Evolutionary conservation across 2,329 filamentous ascomycete species (phyloP).

Genomic region (Curvularia lunata): DNA sequence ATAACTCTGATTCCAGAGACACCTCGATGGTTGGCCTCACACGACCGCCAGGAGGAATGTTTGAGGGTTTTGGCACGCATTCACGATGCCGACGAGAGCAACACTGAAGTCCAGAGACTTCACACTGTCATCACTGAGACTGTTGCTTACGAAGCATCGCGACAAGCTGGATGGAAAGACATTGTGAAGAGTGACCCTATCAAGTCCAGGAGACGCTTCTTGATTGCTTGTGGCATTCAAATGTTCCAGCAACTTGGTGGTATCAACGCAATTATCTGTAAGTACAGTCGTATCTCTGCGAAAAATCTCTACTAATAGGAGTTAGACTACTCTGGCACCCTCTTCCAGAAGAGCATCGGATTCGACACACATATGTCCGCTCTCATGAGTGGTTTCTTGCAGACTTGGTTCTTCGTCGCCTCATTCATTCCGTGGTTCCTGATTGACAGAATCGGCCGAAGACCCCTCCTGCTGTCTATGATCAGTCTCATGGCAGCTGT

Average conservation of each 20-base stretch:
- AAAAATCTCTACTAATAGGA: not conserved
- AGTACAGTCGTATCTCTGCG: not conserved
- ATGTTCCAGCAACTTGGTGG: slow-evolving; percentile 27
- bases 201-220: slow-evolving; percentile 25
- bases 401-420: slow-evolving; percentile 29
- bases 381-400: slow-evolving; percentile 26
- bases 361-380: slow-evolving; percentile 25
- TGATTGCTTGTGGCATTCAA: slow-evolving; percentile 26
- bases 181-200: slow-evolving; percentile 24
- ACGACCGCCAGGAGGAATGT: slow-evolving; percentile 25
- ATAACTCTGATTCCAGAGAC: slow-evolving; percentile 21
- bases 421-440: slow-evolving; percentile 27
- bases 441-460: slow-evolving; percentile 23
- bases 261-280: slow-evolving; percentile 29
- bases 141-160: slow-evolving; percentile 22
- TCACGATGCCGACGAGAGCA: slow-evolving; percentile 12
- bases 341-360: slow-evolving; percentile 27
- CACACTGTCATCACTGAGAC: slow-evolving; percentile 27
- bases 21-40: slow-evolving; percentile 24
- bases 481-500: slow-evolving; percentile 27
- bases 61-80: slow-evolving; percentile 23
- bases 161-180: slow-evolving; percentile 26
- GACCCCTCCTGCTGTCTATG: slow-evolving; percentile 24
- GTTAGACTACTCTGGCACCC: slow-evolving; percentile 25
- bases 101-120: slow-evolving; percentile 20